phyloP scores from a whole-genome alignment of 129 eudicot genomes.

The Tagetes patula region DNA sequence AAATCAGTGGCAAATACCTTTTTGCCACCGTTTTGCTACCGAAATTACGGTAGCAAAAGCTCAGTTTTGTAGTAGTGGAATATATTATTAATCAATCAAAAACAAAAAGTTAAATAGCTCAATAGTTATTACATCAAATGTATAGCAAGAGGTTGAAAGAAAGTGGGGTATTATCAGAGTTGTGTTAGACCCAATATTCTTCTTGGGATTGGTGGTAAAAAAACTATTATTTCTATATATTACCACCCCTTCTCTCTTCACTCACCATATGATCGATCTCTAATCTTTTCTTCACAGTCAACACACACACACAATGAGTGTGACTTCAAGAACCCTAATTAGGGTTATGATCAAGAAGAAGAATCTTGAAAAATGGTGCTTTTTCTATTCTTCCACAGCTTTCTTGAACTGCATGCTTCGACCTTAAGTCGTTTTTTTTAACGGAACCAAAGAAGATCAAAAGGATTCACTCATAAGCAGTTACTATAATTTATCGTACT shows the following conservation, averaged over 20 bases:
- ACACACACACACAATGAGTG: constrained; percentile 29
- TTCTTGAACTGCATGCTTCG: constrained; percentile 93
- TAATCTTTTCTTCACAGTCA: constrained; percentile 8
- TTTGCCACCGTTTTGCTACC: too few relatives aligned
- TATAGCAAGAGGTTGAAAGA: constrained; percentile 12
- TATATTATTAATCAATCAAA: neutral
- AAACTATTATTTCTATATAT: constrained; percentile 16
- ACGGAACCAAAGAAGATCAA: too few relatives aligned
- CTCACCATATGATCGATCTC: constrained; percentile 3
- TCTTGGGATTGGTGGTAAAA: constrained; percentile 88
- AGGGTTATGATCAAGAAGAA: constrained; percentile 27
- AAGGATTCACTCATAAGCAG: too few relatives aligned
- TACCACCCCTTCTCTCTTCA: constrained; percentile 26
- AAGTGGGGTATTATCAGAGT: constrained; percentile 27
- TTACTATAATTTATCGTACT: too few relatives aligned
- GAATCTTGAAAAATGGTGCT: constrained; percentile 48
- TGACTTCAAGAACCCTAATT: constrained; percentile 17
- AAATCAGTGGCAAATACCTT: too few relatives aligned
- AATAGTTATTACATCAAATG: neutral
- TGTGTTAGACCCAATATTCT: constrained; percentile 61
- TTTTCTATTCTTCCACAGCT: constrained; percentile 97
- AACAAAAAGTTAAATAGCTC: neutral
- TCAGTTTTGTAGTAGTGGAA: too few relatives aligned
- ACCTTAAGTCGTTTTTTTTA: neutral
- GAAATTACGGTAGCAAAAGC: too few relatives aligned